Conservation (phyloP, 176 grass and related monocot genomes). For the Lolium perenne region DNA sequence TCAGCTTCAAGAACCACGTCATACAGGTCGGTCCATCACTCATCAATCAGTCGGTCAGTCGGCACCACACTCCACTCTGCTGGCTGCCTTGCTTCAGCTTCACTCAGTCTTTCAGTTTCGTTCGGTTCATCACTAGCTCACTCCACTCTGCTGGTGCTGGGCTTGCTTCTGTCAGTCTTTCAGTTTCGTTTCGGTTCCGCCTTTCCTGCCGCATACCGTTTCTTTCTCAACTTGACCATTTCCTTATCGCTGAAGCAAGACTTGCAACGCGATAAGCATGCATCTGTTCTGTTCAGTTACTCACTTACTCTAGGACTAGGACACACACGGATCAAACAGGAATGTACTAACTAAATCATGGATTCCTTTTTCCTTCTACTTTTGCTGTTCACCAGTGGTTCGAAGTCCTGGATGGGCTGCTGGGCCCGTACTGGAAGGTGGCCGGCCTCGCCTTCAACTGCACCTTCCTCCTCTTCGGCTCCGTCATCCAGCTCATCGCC, state of each 20-base stretch:
- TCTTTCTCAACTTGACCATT: neutral
- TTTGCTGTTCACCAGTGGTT: constrained; percentile 51
- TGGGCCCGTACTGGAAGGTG: constrained; percentile 60
- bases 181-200: neutral
- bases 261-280: constrained; percentile 42
- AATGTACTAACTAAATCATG: too few relatives aligned
- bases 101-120: neutral
- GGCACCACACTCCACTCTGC: neutral
- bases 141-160: neutral
- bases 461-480: constrained; percentile 70
- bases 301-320: neutral
- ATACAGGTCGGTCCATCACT: constrained; percentile 54
- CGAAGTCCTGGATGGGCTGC: constrained; percentile 60
- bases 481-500: constrained; percentile 69
- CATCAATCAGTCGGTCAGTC: too few relatives aligned
- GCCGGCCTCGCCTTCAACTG: constrained; percentile 63
- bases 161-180: neutral
- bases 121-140: neutral
- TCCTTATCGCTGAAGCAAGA: constrained; percentile 35
- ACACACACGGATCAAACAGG: neutral
- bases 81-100: neutral
- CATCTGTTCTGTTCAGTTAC: constrained; percentile 8
- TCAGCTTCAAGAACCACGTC: constrained; percentile 73
- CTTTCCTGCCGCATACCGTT: neutral
- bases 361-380: neutral